Evolutionary conservation across 2,329 filamentous ascomycete genomes (phyloP).

Genomic region (Colletotrichum paranaense): DNA sequence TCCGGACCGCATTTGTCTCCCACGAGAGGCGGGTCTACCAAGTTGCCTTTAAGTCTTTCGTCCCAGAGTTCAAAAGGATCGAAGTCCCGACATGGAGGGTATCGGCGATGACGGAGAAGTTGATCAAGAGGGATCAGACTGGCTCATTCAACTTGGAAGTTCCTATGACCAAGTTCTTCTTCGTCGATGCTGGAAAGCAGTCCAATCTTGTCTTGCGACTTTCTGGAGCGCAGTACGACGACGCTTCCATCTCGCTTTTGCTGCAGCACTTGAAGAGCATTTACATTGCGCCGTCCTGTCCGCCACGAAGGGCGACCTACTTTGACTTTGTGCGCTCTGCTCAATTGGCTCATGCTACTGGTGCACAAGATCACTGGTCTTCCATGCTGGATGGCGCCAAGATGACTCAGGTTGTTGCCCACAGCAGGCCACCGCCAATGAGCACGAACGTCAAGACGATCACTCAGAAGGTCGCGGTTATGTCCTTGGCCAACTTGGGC

Average conservation of each 20-base stretch:
- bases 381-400: conserved; percentile 55
- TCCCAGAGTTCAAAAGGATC: conserved; percentile 56
- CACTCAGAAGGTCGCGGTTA: conserved; percentile 52
- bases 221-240: conserved; percentile 62
- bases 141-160: conserved; percentile 52
- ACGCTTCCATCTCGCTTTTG: conserved; percentile 56
- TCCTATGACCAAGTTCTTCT: conserved; percentile 62
- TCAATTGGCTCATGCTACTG: conserved; percentile 47
- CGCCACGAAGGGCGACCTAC: conserved; percentile 54
- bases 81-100: conserved; percentile 54
- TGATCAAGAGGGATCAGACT: conserved; percentile 56
- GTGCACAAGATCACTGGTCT: conserved; percentile 58
- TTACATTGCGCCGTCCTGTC: conserved; percentile 51
- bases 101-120: conserved; percentile 49
- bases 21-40: conserved; percentile 61
- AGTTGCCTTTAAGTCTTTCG: conserved; percentile 56
- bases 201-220: conserved; percentile 60
- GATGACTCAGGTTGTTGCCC: conserved; percentile 59
- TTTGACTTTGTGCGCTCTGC: conserved; percentile 59
- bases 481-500: conserved; percentile 54
- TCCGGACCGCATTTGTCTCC: conserved; percentile 65
- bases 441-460: conserved; percentile 53
- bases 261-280: conserved; percentile 61
- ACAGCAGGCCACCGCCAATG: conserved; percentile 52
- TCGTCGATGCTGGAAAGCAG: conserved; percentile 59